These are phyloP conservation scores for Astraeus odoratus DNA, from an alignment of 768 basidiomycete species.

Conservation along the genomic window DNA sequence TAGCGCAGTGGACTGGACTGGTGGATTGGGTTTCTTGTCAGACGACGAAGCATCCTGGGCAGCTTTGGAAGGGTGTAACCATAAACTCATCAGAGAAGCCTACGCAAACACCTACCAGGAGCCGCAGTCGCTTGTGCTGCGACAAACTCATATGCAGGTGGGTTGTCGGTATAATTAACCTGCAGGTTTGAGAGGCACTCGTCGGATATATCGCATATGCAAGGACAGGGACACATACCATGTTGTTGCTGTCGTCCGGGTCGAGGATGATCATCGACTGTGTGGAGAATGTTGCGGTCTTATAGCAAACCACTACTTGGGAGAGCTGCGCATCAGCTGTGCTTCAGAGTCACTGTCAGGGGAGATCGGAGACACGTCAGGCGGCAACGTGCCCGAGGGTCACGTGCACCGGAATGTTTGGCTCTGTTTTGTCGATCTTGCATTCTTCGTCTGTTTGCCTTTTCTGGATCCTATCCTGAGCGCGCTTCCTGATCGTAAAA, in stretches of 20 bases:
- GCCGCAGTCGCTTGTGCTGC: conserved; percentile 19
- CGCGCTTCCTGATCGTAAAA: no score
- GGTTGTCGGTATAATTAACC: conserved; percentile 28
- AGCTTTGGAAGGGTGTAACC: conserved; percentile 7
- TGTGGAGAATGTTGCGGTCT: no score
- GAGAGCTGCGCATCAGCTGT: no score
- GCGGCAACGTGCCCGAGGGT: no score
- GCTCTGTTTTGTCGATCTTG: conserved; percentile 8
- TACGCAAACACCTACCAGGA: conserved; percentile 19
- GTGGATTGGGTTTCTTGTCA: conserved; percentile 10
- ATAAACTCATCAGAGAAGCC: background rate
- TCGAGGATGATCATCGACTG: no score
- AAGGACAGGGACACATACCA: conserved; percentile 15
- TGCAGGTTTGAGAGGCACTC: no score
- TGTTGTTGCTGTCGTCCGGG: no score
- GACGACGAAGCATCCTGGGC: background rate
- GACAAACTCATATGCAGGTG: conserved; percentile 44
- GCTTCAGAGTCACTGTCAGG: no score
- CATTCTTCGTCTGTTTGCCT: conserved; percentile 3
- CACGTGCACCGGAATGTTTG: conserved; percentile 13
- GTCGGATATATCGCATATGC: no score
- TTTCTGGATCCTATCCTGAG: conserved; percentile 4
- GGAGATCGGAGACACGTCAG: no score
- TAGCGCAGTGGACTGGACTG: background rate
- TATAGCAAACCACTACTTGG: no score